Percentiles rank a stretch among this genome's conserved stretches.
Conservation (phyloP, 495 filamentous ascomycete species). For the Amniculicola lignicola region DNA sequence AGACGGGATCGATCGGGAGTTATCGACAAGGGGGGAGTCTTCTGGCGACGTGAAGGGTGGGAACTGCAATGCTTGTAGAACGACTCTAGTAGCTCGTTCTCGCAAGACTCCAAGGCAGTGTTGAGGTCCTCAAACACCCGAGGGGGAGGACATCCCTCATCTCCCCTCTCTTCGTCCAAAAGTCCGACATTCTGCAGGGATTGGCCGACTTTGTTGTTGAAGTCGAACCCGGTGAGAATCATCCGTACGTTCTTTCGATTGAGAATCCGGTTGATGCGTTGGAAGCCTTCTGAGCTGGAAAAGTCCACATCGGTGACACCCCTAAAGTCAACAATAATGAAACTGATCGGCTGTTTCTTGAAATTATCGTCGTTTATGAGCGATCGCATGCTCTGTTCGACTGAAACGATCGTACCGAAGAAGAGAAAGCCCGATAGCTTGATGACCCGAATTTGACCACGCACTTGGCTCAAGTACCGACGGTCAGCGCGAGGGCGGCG, state of each 20-base stretch:
- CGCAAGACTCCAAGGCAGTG: slow-evolving; percentile 85
- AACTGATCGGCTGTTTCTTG: slow-evolving; percentile 71
- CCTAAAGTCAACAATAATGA: slow-evolving; percentile 82
- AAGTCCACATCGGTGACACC: slow-evolving; percentile 93
- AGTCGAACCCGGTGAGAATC: slow-evolving; percentile 73
- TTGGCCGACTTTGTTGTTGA: slow-evolving; percentile 69
- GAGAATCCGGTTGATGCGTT: slow-evolving; percentile 81
- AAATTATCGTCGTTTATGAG: slow-evolving; percentile 82
- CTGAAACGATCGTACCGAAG: slow-evolving; percentile 92
- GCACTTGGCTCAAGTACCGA: slow-evolving; percentile 77
- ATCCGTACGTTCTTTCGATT: slow-evolving; percentile 68
- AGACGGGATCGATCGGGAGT: neutral
- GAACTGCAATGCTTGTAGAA: slow-evolving; percentile 45
- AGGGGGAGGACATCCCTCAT: slow-evolving; percentile 56
- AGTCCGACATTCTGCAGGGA: slow-evolving; percentile 78
- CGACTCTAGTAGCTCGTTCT: slow-evolving; percentile 87
- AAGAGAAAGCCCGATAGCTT: slow-evolving; percentile 92
- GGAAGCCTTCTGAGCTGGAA: slow-evolving; percentile 91
- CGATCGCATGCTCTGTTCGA: slow-evolving; percentile 79
- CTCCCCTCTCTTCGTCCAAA: slow-evolving; percentile 54
- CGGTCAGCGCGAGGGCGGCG: slow-evolving; percentile 85
- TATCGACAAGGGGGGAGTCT: slow-evolving; percentile 31
- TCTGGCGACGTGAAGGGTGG: slow-evolving; percentile 1
- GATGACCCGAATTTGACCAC: slow-evolving; percentile 80
- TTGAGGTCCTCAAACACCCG: slow-evolving; percentile 85